These are phyloP conservation scores for Reticulascus tulasneorum DNA, from an alignment of 2,329 filamentous ascomycete species.

Conservation along the genomic window DNA sequence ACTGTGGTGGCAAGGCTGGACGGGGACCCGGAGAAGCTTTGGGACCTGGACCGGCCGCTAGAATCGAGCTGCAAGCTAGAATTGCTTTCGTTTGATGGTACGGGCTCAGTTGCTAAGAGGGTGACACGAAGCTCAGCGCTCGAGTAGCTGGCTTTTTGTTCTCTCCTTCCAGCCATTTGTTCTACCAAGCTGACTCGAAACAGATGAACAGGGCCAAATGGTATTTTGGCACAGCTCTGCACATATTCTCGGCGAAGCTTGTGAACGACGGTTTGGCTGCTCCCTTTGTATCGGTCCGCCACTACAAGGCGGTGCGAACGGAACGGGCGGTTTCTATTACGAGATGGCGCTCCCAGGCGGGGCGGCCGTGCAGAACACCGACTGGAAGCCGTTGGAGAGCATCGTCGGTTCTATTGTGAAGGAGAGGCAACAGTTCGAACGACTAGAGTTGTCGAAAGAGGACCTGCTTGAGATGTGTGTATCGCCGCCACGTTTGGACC, in stretches of 20 bases:
- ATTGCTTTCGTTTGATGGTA: slow-evolving; percentile 72
- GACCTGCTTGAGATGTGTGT: slow-evolving; percentile 75
- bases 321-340: slow-evolving; percentile 94
- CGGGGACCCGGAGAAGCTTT: slow-evolving; percentile 66
- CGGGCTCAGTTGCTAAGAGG: too few species aligned
- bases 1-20: slow-evolving; percentile 84
- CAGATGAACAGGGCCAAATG: slow-evolving; percentile 68
- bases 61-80: slow-evolving; percentile 85
- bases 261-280: slow-evolving; percentile 86
- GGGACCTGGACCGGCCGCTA: slow-evolving; percentile 88
- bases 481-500: background rate
- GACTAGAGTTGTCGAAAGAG: slow-evolving; percentile 83
- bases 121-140: background rate
- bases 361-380: slow-evolving; percentile 64
- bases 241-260: slow-evolving; percentile 92
- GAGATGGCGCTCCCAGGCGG: slow-evolving; percentile 63
- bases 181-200: slow-evolving; percentile 29
- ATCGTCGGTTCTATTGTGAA: slow-evolving; percentile 83
- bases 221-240: slow-evolving; percentile 96
- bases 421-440: slow-evolving; percentile 93
- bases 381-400: slow-evolving; percentile 81
- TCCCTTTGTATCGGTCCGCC: slow-evolving; percentile 91
- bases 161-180: too few species aligned
- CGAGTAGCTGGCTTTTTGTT: background rate
- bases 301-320: too few species aligned